Conservation (phyloP, 768 basidiomycete genomes). For the Royoungia palumana region DNA sequence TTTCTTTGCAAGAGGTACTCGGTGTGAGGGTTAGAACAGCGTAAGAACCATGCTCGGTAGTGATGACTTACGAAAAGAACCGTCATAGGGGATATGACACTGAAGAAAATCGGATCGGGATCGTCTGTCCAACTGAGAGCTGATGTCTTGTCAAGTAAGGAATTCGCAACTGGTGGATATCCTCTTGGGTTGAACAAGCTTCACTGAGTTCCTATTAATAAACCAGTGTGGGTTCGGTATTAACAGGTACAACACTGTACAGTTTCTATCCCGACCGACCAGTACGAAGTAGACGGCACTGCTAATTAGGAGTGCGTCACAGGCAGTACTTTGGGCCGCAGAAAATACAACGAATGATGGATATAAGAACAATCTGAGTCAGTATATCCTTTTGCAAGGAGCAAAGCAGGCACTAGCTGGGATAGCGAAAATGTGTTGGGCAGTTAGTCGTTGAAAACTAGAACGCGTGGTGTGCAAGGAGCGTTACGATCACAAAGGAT, state of each 20-base stretch:
- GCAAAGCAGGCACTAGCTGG: background rate
- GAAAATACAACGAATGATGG: constrained; percentile 1
- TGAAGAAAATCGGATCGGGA: background rate
- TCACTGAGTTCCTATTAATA: background rate
- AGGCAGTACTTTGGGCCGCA: background rate
- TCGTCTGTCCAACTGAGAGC: background rate
- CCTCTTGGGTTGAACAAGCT: constrained; percentile 2
- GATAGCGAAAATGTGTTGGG: constrained; percentile 5
- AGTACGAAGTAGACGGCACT: constrained; percentile 1
- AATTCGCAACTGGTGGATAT: constrained; percentile 2
- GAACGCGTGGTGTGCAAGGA: background rate
- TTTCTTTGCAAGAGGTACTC: background rate
- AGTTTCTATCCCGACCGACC: background rate
- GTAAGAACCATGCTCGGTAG: background rate
- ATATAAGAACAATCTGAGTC: background rate
- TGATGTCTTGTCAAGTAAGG: constrained; percentile 3
- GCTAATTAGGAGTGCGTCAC: constrained; percentile 1
- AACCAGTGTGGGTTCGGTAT: background rate
- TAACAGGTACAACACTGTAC: background rate
- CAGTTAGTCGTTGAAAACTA: background rate
- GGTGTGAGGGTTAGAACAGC: background rate
- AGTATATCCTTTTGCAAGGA: background rate
- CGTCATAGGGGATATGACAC: constrained; percentile 2
- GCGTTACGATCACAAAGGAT: background rate
- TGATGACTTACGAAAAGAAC: constrained; percentile 1